Base-by-base conservation (phyloP, 495 filamentous ascomycete species). In the Xylaria bambusicola region DNA sequence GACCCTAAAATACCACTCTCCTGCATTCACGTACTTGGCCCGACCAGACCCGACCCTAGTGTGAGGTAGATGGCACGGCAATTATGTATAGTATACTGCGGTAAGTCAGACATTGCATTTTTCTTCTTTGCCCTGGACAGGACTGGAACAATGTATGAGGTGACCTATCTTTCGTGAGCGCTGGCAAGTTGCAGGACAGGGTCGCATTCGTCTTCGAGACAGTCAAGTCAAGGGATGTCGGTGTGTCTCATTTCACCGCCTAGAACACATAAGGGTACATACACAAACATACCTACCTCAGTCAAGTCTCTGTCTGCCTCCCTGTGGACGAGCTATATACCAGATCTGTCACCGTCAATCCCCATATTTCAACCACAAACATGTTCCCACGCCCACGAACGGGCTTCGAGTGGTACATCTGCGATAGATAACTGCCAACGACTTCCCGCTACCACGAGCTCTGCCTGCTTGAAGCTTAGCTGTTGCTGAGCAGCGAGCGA, bases 331-430 rank as follows among this genome's bases (percentile, higher is more conserved):
- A n/a, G n/a, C n/a, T n/a, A n/a, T n/a, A n/a, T n/a, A n/a, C n/a
- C 13, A 18, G 8, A 3, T 17, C 17, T 26, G 1, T 23, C 5
- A n/a, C 18, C 26, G 26, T n/a, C 46, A 31, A 13, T 9, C 5
- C 12, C 5, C 36, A 8, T 15, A 35, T 12, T 24, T 26, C 35
- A 20, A n/a, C 55, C 45, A 29, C 21, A 58, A 58, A 58, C 56
- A 51, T 54, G 52, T 44, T 44, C 52, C 56, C 56, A 47, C 35
- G 33, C 50, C 50, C 50, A 58, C 44, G 9, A 27, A 29, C 45
- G 46, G 26, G 33, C 54, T 33, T 58, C 56, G 46, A 51, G 35
- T 23, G 35, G 56, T 44, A 41, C 23, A 44, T 41, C 56, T 51
- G 21, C 17, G 48, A 42, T 33, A 50, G 7, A 58, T 26, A 18